These are phyloP conservation scores for Clitopilus hobsonii DNA, from an alignment of 768 basidiomycete species.

Conservation along the genomic window DNA sequence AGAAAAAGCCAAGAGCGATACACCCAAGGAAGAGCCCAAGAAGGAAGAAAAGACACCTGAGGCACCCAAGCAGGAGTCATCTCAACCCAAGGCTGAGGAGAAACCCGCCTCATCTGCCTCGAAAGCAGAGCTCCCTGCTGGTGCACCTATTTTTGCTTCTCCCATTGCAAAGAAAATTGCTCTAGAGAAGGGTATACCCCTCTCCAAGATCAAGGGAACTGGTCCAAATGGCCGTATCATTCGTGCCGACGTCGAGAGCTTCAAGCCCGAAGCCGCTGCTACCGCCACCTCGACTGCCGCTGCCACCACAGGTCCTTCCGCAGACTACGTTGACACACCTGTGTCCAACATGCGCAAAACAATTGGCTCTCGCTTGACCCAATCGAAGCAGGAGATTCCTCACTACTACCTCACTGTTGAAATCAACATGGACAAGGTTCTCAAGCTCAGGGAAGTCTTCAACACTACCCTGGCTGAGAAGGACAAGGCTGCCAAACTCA, in stretches of 20 bases:
- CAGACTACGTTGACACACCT: constrained; percentile 87
- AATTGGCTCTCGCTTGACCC: constrained; percentile 85
- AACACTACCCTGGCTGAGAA: constrained; percentile 84
- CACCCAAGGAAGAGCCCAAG: constrained; percentile 26
- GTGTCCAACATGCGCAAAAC: constrained; percentile 92
- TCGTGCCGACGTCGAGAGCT: constrained; percentile 92
- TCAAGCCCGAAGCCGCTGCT: constrained; percentile 52
- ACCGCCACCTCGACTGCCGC: constrained; percentile 41
- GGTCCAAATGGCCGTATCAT: constrained; percentile 94
- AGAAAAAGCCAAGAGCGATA: constrained; percentile 45
- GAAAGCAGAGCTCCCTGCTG: constrained; percentile 54
- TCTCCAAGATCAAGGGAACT: constrained; percentile 85
- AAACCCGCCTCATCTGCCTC: constrained; percentile 31
- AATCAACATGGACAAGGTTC: constrained; percentile 92
- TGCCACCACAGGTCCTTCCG: constrained; percentile 44
- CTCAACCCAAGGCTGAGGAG: constrained; percentile 27
- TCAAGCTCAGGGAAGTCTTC: constrained; percentile 93
- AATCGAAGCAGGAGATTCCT: constrained; percentile 93
- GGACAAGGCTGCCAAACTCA: constrained; percentile 89
- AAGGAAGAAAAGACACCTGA: constrained; percentile 34
- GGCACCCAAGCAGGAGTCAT: constrained; percentile 2
- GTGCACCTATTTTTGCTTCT: constrained; percentile 89
- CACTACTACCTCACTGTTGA: constrained; percentile 97
- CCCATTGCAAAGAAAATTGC: constrained; percentile 98
- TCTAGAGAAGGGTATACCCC: constrained; percentile 87